Conservation (phyloP, 2,329 filamentous ascomycete species). For the Colletotrichum endophyticum region DNA sequence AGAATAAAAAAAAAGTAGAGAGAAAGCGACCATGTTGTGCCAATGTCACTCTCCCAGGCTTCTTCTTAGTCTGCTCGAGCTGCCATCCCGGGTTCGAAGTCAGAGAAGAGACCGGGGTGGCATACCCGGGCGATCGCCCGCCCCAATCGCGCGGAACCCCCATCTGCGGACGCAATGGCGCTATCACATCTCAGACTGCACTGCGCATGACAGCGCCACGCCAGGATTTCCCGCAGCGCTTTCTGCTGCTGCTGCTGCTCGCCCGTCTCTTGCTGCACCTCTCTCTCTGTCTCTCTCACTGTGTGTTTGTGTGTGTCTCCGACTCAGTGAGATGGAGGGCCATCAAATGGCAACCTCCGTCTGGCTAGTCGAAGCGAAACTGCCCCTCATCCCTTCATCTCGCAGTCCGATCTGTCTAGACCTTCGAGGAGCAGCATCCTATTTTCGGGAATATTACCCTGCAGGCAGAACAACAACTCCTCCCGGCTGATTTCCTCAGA, state of each 20-base stretch:
- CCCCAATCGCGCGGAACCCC: slow-evolving; percentile 15
- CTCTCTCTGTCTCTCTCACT: neutral
- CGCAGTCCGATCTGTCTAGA: neutral
- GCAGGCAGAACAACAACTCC: neutral
- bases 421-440: neutral
- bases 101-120: neutral
- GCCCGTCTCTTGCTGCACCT: neutral
- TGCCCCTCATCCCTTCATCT: neutral
- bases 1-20: neutral
- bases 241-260: neutral
- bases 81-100: neutral
- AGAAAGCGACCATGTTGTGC: neutral
- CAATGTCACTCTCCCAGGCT: neutral
- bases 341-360: neutral
- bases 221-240: neutral
- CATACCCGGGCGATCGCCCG: slow-evolving; percentile 13
- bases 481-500: neutral
- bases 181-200: slow-evolving; percentile 5
- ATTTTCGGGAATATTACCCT: neutral
- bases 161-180: neutral
- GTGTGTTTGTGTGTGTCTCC: neutral
- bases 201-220: slow-evolving; percentile 8
- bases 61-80: neutral
- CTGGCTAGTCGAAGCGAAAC: neutral
- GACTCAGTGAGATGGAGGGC: neutral